Conservation (phyloP, 345 rosid genomes). For the Pelargonium nanum region DNA sequence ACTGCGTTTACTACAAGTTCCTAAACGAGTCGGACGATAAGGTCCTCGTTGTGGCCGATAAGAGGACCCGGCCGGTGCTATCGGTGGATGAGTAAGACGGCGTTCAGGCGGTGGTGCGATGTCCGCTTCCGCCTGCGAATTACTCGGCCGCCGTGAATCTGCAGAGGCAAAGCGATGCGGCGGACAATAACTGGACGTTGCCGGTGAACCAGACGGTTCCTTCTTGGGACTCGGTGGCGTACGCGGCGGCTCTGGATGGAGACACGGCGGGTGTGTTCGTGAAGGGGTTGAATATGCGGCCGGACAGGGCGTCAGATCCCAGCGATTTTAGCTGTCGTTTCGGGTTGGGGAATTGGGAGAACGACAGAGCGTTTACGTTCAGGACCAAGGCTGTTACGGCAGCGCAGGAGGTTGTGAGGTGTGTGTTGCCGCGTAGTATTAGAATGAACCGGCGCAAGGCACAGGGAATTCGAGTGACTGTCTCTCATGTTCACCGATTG, state of each 20-base stretch:
- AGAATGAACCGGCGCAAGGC: conserved; percentile 36
- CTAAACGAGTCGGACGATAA: conserved; percentile 9
- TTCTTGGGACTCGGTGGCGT: conserved; percentile 63
- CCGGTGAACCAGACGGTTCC: conserved; percentile 33
- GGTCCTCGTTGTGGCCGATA: no score
- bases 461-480: conserved; percentile 42
- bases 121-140: conserved; percentile 56
- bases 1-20: conserved; percentile 47
- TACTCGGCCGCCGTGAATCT: conserved; percentile 51
- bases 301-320: conserved; percentile 60
- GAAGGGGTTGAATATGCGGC: conserved; percentile 83
- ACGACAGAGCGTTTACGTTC: conserved; percentile 29
- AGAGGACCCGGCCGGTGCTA: conserved; percentile 25
- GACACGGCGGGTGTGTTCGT: conserved; percentile 63
- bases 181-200: conserved; percentile 7
- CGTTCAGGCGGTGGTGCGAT: conserved; percentile 51
- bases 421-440: conserved; percentile 59
- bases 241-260: conserved; percentile 63
- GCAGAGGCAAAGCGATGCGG: conserved; percentile 25
- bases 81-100: conserved; percentile 51
- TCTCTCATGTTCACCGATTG: conserved; percentile 12
- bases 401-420: conserved; percentile 89
- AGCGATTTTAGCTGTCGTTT: conserved; percentile 60
- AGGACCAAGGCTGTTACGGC: conserved; percentile 55
- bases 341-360: conserved; percentile 31